Evolutionary conservation across 192 early-diverging fungal genomes (phyloP), one percentile per base, ranked within the genome.

Genomic region (Backusella australiensis): DNA sequence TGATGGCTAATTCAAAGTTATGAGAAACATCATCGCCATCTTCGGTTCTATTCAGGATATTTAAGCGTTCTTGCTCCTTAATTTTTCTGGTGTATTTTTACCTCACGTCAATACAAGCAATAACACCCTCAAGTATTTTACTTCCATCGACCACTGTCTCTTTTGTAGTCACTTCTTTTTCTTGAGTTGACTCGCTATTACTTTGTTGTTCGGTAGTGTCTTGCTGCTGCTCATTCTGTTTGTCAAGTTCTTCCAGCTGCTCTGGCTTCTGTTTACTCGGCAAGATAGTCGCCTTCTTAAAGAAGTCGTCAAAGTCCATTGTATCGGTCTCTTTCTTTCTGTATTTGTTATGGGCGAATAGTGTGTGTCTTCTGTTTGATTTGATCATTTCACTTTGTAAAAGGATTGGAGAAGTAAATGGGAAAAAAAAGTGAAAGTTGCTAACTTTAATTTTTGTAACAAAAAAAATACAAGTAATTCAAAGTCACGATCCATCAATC

Each of bases 1-100:
- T 52, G 34, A 81, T 34, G 41, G 69, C 73, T 34, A 34, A 63
- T 67, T 81, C 80, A 71, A 81, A 77, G 49, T 77, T 77, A 23
- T 68, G 29, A 15, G 80, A 77, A 3, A 78, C 80, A 78, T 81
- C 76, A 42, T 81, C 80, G 0, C 80, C 80, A 42, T 81, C 80
- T n/a, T 81, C 80, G 3, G 80, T 81, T 56, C 80, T 81, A 41
- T 53, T 23, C 38, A 70, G 21, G 5, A 73, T 34, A 49, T 70
- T 29, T n/a, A 66, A 9, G n/a, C 56, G 15, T 65, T 15, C 23
- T 2, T 65, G 12, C 19, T 35, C 14, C 15, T 67, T 67, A 32
- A 32, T 17, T 41, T 46, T 1, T 34, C 69, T 75, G 6, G 34
- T 19, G 23, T 11, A 2, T 8, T 49, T n/a, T 59, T 67, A 78